A percentile compares a stretch with the other conserved stretches of the same genome.
Conservation (phyloP, 1,284 basidiomycete genomes). For the Trichosporon sp. region DNA sequence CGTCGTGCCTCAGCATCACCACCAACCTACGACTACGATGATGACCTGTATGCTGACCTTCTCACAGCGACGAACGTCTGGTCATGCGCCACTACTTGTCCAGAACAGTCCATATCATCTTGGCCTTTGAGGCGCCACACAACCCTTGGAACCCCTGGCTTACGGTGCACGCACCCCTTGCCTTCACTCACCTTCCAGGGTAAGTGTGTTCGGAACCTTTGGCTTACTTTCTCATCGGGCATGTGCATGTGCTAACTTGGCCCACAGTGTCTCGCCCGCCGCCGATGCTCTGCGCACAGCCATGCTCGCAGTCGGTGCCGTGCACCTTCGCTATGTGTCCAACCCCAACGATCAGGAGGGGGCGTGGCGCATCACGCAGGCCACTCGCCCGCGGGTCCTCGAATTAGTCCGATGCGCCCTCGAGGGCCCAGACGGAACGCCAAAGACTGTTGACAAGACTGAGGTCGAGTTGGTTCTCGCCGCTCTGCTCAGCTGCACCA, state of each 20-base stretch:
- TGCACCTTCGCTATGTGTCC: slow-evolving; percentile 37
- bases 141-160: slow-evolving; percentile 45
- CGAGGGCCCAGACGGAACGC: slow-evolving; percentile 26
- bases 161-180: slow-evolving; percentile 36
- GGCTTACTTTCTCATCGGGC: neutral
- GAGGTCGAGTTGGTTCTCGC: slow-evolving; percentile 40
- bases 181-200: slow-evolving; percentile 39
- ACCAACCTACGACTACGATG: neutral
- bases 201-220: slow-evolving; percentile 19
- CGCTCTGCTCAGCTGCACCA: slow-evolving; percentile 40
- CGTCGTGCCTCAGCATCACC: neutral
- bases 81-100: slow-evolving; percentile 44
- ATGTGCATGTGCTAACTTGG: slow-evolving; percentile 3
- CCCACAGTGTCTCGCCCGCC: slow-evolving; percentile 26
- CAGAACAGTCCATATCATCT: slow-evolving; percentile 39
- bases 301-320: slow-evolving; percentile 39
- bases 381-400: slow-evolving; percentile 29
- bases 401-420: slow-evolving; percentile 27
- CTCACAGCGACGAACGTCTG: slow-evolving; percentile 37
- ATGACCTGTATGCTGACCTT: slow-evolving; percentile 5
- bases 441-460: slow-evolving; percentile 26
- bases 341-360: slow-evolving; percentile 32
- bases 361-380: slow-evolving; percentile 31
- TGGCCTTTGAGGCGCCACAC: slow-evolving; percentile 35
- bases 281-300: slow-evolving; percentile 40